A percentile compares a stretch with the other conserved stretches of the same genome.
These are phyloP conservation scores for Metschnikowia continentalis DNA, from an alignment of 805 yeast species.

Conservation along the genomic window DNA sequence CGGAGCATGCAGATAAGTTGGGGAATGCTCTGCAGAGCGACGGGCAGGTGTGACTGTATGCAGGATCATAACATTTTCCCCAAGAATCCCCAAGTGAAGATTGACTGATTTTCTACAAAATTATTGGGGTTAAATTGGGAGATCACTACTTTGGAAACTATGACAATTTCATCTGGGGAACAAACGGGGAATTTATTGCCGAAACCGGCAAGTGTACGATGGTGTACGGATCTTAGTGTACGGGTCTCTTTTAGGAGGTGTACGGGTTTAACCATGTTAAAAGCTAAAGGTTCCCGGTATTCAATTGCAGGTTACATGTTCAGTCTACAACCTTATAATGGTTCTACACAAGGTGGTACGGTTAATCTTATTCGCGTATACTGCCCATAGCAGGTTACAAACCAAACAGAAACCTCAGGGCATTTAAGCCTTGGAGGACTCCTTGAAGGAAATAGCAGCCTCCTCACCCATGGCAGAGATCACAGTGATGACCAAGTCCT, in stretches of 20 bases:
- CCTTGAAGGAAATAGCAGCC: conserved; percentile 98
- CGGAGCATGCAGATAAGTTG: not conserved
- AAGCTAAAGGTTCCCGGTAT: too few species aligned
- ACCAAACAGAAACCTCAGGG: conserved; percentile 14
- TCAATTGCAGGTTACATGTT: not conserved
- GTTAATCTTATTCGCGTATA: conserved; percentile 6
- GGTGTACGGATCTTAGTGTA: not conserved
- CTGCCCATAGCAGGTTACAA: conserved; percentile 8
- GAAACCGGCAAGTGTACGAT: not conserved
- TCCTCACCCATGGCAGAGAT: conserved; percentile 99
- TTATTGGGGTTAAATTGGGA: too few species aligned
- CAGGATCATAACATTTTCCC: not conserved
- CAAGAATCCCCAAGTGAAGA: too few species aligned
- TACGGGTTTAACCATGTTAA: not conserved
- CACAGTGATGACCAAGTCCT: conserved; percentile 94
- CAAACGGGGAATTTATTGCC: too few species aligned
- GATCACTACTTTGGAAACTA: too few species aligned
- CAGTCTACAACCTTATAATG: not conserved
- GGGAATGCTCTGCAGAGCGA: not conserved
- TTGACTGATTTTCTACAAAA: too few species aligned
- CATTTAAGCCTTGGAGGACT: conserved; percentile 72
- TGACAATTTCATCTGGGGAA: too few species aligned
- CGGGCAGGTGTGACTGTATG: not conserved
- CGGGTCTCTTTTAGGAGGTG: not conserved
- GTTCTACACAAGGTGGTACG: not conserved